Evolutionary conservation across 1,284 basidiomycete genomes (phyloP).

Genomic region (Ceratobasidium sp.): DNA sequence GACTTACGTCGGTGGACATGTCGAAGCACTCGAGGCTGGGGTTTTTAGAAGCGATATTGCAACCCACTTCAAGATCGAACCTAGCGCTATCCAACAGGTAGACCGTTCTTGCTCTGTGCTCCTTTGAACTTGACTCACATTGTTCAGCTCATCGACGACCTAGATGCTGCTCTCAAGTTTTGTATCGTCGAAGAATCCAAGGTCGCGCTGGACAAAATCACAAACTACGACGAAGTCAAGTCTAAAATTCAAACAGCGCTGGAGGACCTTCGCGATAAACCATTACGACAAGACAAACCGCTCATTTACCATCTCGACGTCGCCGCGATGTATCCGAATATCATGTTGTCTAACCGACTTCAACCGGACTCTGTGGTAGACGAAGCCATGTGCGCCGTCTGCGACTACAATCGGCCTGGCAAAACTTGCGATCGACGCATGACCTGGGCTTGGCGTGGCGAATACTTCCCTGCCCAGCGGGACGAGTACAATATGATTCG

Average conservation of each 20-base stretch:
- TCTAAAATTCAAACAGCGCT: conserved; percentile 82
- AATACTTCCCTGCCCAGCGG: conserved; percentile 97
- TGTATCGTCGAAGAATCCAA: conserved; percentile 92
- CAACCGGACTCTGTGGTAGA: conserved; percentile 99
- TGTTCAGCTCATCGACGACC: conserved; percentile 88
- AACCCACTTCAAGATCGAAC: conserved; percentile 96
- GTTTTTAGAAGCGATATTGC: conserved; percentile 98
- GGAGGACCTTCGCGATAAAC: conserved; percentile 92
- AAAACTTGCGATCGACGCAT: conserved; percentile 95
- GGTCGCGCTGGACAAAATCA: conserved; percentile 84
- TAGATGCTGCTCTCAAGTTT: conserved; percentile 93
- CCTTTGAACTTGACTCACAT: conserved; percentile 45
- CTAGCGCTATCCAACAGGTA: conserved; percentile 88
- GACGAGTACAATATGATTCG: conserved; percentile 99
- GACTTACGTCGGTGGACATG: conserved; percentile 99
- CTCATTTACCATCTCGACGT: conserved; percentile 99
- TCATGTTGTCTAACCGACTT: conserved; percentile 99
- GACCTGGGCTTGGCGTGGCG: conserved; percentile 99
- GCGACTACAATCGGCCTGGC: conserved; percentile 97
- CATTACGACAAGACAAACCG: conserved; percentile 89
- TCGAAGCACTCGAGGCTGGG: conserved; percentile 98
- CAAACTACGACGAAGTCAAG: conserved; percentile 96
- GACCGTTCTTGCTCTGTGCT: conserved; percentile 47
- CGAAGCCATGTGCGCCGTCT: conserved; percentile 97
- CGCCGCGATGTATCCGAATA: conserved; percentile 99